phyloP scores from a whole-genome alignment of 208 protist species.

The Angomonas desouzai region DNA sequence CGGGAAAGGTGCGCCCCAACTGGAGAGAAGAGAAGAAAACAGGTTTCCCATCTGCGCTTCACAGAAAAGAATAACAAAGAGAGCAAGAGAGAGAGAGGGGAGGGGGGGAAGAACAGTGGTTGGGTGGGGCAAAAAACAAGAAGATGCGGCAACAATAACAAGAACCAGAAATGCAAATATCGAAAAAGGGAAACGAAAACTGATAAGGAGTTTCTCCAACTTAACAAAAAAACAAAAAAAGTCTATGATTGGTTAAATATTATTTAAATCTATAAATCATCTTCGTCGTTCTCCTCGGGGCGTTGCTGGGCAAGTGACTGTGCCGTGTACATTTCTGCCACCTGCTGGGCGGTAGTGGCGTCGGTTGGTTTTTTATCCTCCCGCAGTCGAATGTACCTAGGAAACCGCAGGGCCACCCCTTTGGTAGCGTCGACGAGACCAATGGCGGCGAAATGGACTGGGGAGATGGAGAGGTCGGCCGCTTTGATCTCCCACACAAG shows the following conservation, averaged over 20 bases:
- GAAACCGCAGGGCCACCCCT: conserved; percentile 98
- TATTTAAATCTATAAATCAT: conserved; percentile 9
- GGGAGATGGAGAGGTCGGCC: conserved; percentile 98
- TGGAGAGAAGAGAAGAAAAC: not conserved
- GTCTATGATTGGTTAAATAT: not conserved
- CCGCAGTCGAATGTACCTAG: conserved; percentile 96
- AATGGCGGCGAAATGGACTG: conserved; percentile 92
- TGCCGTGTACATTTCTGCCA: conserved; percentile 89
- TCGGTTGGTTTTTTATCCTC: conserved; percentile 97
- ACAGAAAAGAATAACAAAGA: not conserved
- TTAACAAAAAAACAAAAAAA: conserved; percentile 8
- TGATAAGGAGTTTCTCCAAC: not conserved
- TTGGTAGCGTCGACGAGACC: conserved; percentile 83
- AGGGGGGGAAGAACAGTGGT: not conserved
- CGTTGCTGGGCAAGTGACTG: conserved; percentile 70
- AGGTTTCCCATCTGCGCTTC: not conserved
- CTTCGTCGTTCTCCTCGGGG: conserved; percentile 25
- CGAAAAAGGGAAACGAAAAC: not conserved
- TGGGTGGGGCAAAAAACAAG: not conserved
- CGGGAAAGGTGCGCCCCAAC: not conserved
- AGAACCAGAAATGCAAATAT: not conserved
- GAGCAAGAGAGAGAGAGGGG: not conserved
- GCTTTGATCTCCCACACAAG: conserved; percentile 99
- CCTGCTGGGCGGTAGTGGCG: conserved; percentile 91
- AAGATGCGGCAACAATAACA: conserved; percentile 10